These are phyloP conservation scores for Fusarium multiceps DNA, from an alignment of 2,329 filamentous ascomycete genomes.

Conservation along the genomic window DNA sequence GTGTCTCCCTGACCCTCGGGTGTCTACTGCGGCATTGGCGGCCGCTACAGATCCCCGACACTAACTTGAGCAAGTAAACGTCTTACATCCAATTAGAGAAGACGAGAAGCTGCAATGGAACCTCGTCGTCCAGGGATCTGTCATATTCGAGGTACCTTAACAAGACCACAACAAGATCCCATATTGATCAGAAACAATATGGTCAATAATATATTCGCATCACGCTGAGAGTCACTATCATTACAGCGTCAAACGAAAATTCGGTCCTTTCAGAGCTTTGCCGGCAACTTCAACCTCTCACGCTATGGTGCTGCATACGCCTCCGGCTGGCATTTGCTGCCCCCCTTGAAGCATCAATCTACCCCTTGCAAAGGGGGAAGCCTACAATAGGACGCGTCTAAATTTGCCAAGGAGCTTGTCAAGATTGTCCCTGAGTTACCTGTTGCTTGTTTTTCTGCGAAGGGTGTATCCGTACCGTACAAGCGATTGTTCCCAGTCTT, in stretches of 20 bases:
- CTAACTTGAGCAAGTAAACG: slow-evolving; percentile 9
- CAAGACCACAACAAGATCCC: neutral
- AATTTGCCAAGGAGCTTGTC: slow-evolving; percentile 33
- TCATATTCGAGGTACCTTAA: neutral
- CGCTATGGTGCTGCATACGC: slow-evolving; percentile 16
- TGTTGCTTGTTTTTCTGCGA: slow-evolving; percentile 9
- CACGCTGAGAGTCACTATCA: neutral
- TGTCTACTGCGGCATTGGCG: slow-evolving; percentile 26
- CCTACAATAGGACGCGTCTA: slow-evolving; percentile 28
- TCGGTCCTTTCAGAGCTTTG: slow-evolving; percentile 17
- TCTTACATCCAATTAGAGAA: slow-evolving; percentile 2
- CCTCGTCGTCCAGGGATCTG: slow-evolving; percentile 23
- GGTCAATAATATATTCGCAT: slow-evolving; percentile 4
- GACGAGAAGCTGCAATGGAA: slow-evolving; percentile 21
- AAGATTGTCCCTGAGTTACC: slow-evolving; percentile 3
- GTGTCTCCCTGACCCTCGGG: slow-evolving; percentile 25
- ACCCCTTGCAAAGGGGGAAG: slow-evolving; percentile 41
- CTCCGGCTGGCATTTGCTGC: slow-evolving; percentile 38
- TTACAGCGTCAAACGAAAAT: neutral
- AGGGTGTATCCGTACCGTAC: neutral
- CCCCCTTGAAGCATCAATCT: slow-evolving; percentile 37
- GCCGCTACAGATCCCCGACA: slow-evolving; percentile 30
- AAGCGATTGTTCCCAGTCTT: neutral
- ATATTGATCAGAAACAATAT: neutral
- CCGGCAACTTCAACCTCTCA: slow-evolving; percentile 8